A percentile compares a stretch with the other conserved stretches of the same genome.
phyloP scores from a whole-genome alignment of 495 filamentous ascomycete species.

The Penicilliopsis zonata region DNA sequence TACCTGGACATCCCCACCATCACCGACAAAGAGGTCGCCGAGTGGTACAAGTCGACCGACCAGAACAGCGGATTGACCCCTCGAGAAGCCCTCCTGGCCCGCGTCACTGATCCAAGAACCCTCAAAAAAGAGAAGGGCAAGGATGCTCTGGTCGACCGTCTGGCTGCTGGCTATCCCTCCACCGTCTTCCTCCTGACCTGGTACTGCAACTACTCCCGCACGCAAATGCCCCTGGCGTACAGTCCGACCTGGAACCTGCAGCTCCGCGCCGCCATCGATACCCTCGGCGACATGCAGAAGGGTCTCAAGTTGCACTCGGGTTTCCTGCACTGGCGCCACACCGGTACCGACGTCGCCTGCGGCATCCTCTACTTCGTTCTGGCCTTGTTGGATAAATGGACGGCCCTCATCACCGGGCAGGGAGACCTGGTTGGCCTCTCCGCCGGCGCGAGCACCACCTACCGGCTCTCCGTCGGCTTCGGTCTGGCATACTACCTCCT shows the following conservation, averaged over 20 bases:
- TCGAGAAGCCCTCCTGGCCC: too few relatives aligned
- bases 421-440: constrained; percentile 31
- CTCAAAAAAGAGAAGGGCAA: constrained; percentile 25
- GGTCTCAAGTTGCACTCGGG: constrained; percentile 47
- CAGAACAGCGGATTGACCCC: constrained; percentile 16
- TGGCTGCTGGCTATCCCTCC: constrained; percentile 41
- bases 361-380: constrained; percentile 46
- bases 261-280: constrained; percentile 42
- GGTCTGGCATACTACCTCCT: constrained; percentile 48
- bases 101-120: too few relatives aligned
- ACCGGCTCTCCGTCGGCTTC: constrained; percentile 43
- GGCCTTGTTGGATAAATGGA: constrained; percentile 49
- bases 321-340: constrained; percentile 49
- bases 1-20: constrained; percentile 32
- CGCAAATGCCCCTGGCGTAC: constrained; percentile 40
- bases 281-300: constrained; percentile 40
- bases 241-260: constrained; percentile 51
- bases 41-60: constrained; percentile 32
- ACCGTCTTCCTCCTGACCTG: constrained; percentile 48
- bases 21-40: constrained; percentile 33
- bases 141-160: constrained; percentile 26
- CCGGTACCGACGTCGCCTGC: constrained; percentile 44
- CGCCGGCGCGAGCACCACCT: constrained; percentile 20
- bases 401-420: constrained; percentile 36
- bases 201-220: constrained; percentile 42